Evolutionary conservation across 345 rosid species (phyloP).

Genomic region (Salix brachista): DNA sequence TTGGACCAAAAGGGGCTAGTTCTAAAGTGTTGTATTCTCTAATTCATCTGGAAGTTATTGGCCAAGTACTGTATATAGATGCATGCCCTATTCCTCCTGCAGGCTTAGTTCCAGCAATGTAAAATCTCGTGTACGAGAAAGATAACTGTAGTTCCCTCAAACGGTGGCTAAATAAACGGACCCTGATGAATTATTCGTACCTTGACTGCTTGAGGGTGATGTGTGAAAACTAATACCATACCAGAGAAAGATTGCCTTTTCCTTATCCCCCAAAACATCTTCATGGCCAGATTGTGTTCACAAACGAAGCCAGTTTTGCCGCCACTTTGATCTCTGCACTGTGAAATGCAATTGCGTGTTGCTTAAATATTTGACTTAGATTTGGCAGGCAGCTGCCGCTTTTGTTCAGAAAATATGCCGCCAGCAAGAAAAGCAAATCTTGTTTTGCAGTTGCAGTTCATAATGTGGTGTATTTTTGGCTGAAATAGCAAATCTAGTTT

Average conservation of each 20-base stretch:
- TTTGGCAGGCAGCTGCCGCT: background rate
- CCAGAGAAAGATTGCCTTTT: background rate
- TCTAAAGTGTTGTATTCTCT: slow-evolving; percentile 72
- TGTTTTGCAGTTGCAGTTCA: background rate
- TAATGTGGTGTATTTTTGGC: too few relatives aligned
- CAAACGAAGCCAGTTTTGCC: background rate
- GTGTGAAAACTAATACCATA: background rate
- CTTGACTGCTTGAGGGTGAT: background rate
- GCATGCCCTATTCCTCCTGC: slow-evolving; percentile 19
- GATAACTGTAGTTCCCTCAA: slow-evolving; percentile 17
- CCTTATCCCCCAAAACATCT: background rate
- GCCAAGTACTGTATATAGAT: slow-evolving; percentile 34
- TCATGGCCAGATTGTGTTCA: background rate
- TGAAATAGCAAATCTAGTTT: too few relatives aligned
- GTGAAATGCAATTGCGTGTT: background rate
- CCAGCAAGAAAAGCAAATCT: background rate
- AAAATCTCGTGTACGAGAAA: slow-evolving; percentile 20
- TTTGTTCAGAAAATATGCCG: background rate
- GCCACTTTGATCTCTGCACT: background rate
- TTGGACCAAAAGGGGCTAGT: slow-evolving; percentile 77
- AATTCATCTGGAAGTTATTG: slow-evolving; percentile 19
- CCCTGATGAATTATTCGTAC: slow-evolving; percentile 4
- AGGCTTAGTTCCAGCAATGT: slow-evolving; percentile 20
- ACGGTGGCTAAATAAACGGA: slow-evolving; percentile 37
- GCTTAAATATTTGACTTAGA: background rate